Evolutionary conservation across 495 filamentous ascomycete species (phyloP).

Genomic region (Talaromyces wortmannii): DNA sequence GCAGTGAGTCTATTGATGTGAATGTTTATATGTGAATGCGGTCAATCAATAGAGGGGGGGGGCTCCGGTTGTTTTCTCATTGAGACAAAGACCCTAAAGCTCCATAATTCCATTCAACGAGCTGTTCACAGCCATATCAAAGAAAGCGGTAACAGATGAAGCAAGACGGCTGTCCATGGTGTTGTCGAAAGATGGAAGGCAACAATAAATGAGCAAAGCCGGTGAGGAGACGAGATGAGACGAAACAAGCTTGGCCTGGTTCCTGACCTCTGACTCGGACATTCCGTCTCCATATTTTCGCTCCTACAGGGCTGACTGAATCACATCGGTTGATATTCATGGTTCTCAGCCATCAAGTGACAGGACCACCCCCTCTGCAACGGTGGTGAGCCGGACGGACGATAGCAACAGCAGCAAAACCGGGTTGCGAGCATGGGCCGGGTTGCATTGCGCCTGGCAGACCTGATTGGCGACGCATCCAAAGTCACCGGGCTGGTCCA

Average conservation of each 20-base stretch:
- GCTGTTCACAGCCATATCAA: too few species aligned
- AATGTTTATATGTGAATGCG: neutral
- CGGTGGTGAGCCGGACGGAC: neutral
- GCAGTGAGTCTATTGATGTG: neutral
- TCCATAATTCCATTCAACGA: too few species aligned
- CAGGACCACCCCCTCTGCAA: neutral
- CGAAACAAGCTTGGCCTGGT: neutral
- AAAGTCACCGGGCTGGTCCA: neutral
- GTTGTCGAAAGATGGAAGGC: neutral
- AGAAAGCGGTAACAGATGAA: neutral
- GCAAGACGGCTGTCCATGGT: neutral
- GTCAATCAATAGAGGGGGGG: neutral
- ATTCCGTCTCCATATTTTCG: neutral
- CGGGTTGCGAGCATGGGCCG: neutral
- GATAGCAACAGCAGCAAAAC: neutral
- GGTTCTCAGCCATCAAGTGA: slow-evolving; percentile 3
- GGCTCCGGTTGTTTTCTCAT: neutral
- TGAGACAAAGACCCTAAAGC: neutral
- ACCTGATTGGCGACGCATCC: neutral
- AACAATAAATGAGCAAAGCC: neutral
- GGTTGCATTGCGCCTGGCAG: neutral
- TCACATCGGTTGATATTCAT: neutral
- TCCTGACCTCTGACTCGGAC: neutral
- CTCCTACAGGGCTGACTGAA: neutral
- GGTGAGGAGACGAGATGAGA: neutral